A percentile compares a stretch with the other conserved stretches of the same genome.
phyloP scores from a whole-genome alignment of 805 yeast genomes.

The Sugiyamaella lignohabitans region DNA sequence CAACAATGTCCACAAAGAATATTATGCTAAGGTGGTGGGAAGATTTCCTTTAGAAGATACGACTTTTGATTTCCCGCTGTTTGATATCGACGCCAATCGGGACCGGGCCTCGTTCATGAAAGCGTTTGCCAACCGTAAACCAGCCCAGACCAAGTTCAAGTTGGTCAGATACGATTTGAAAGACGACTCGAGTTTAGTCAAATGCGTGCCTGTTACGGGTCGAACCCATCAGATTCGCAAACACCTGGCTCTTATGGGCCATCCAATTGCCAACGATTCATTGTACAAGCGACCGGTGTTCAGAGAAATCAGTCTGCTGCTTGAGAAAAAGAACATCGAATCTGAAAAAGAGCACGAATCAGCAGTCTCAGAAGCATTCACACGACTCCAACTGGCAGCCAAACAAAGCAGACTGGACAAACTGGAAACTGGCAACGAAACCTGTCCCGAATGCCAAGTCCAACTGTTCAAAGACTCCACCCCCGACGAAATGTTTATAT shows the following conservation, averaged over 20 bases:
- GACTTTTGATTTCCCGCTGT: slow-evolving; percentile 54
- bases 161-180: slow-evolving; percentile 50
- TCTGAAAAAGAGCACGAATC: neutral
- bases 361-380: neutral
- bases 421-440: slow-evolving; percentile 52
- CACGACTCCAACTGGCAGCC: too few relatives aligned
- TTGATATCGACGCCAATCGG: slow-evolving; percentile 58
- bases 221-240: slow-evolving; percentile 93
- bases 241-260: slow-evolving; percentile 76
- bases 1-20: slow-evolving; percentile 62
- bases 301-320: slow-evolving; percentile 17
- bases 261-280: slow-evolving; percentile 87
- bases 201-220: slow-evolving; percentile 81
- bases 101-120: slow-evolving; percentile 33
- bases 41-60: slow-evolving; percentile 53
- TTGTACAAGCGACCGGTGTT: slow-evolving; percentile 62
- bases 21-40: slow-evolving; percentile 77
- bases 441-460: slow-evolving; percentile 55
- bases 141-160: slow-evolving; percentile 59
- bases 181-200: slow-evolving; percentile 50
- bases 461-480: slow-evolving; percentile 73
- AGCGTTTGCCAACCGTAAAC: slow-evolving; percentile 34
- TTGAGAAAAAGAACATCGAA: neutral
- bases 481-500: slow-evolving; percentile 65
- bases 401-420: too few relatives aligned